Evolutionary conservation across 2,329 filamentous ascomycete genomes (phyloP).

Genomic region (Cercospora sp.): DNA sequence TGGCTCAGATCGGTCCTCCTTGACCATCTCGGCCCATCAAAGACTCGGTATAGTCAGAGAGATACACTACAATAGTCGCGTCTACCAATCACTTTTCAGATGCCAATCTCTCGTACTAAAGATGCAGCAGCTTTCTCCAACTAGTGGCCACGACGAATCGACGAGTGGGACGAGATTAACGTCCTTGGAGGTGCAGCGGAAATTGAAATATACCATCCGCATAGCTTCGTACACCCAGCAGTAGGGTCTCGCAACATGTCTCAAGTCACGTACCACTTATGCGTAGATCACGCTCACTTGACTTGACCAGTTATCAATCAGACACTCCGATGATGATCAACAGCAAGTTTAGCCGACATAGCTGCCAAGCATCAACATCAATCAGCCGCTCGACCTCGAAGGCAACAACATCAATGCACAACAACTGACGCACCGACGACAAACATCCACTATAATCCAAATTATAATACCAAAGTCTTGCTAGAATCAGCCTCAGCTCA

Average conservation of each 20-base stretch:
- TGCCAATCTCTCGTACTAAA: not conserved
- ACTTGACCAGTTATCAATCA: not conserved
- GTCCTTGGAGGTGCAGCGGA: too few species aligned
- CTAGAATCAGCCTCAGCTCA: not conserved
- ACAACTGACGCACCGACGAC: not conserved
- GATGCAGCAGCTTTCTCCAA: not conserved
- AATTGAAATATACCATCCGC: too few species aligned
- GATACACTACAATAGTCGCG: not conserved
- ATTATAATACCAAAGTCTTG: not conserved
- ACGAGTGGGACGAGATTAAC: too few species aligned
- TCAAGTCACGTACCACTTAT: not conserved
- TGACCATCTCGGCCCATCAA: not conserved
- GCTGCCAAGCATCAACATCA: not conserved
- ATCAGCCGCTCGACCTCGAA: not conserved
- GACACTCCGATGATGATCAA: not conserved
- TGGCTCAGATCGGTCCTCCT: not conserved
- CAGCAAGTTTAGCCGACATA: not conserved
- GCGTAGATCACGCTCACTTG: not conserved
- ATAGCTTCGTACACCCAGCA: too few species aligned
- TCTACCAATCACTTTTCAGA: not conserved
- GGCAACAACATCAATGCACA: not conserved
- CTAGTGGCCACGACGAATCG: too few species aligned
- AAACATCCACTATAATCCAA: not conserved
- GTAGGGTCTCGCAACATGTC: too few species aligned
- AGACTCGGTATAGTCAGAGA: not conserved